Percentiles rank a stretch among this genome's conserved stretches.
These are phyloP conservation scores for Phascolomyces articulosus DNA, from an alignment of 371 early-diverging fungal species.

Conservation along the genomic window DNA sequence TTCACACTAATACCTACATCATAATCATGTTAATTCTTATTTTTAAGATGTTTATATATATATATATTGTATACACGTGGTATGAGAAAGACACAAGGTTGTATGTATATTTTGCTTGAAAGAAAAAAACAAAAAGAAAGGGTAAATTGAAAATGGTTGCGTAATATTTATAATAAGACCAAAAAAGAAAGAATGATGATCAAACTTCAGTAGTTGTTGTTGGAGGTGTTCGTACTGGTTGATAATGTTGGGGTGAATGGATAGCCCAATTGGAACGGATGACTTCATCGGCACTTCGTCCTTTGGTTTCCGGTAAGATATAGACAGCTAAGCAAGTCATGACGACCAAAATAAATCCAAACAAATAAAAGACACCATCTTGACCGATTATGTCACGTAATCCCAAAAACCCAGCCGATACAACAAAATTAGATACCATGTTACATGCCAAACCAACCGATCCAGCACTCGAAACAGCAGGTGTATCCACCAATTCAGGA, in stretches of 20 bases:
- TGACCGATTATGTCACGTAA: conserved; percentile 64
- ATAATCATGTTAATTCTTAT: too few relatives aligned
- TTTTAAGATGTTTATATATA: too few relatives aligned
- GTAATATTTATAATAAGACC: too few relatives aligned
- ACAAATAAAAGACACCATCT: conserved; percentile 75
- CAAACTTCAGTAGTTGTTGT: background rate
- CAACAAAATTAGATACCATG: conserved; percentile 75
- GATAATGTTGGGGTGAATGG: conserved; percentile 16
- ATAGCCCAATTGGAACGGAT: conserved; percentile 46
- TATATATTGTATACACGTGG: too few relatives aligned
- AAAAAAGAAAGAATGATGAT: too few relatives aligned
- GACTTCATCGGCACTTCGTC: conserved; percentile 54
- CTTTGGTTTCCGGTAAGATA: conserved; percentile 86
- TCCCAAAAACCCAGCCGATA: conserved; percentile 66
- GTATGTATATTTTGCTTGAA: too few relatives aligned
- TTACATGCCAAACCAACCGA: conserved; percentile 73
- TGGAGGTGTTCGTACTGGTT: background rate
- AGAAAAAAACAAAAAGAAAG: too few relatives aligned
- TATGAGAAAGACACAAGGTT: too few relatives aligned
- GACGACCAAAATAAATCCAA: conserved; percentile 53
- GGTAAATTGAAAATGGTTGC: too few relatives aligned
- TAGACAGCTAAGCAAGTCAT: conserved; percentile 51
- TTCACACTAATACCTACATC: too few relatives aligned
- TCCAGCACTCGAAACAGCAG: conserved; percentile 70
- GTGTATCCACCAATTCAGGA: conserved; percentile 81